Evolutionary conservation across 768 basidiomycete genomes (phyloP), one percentile per base, ranked within the genome.

Genomic region (Cystofilobasidium macerans): DNA sequence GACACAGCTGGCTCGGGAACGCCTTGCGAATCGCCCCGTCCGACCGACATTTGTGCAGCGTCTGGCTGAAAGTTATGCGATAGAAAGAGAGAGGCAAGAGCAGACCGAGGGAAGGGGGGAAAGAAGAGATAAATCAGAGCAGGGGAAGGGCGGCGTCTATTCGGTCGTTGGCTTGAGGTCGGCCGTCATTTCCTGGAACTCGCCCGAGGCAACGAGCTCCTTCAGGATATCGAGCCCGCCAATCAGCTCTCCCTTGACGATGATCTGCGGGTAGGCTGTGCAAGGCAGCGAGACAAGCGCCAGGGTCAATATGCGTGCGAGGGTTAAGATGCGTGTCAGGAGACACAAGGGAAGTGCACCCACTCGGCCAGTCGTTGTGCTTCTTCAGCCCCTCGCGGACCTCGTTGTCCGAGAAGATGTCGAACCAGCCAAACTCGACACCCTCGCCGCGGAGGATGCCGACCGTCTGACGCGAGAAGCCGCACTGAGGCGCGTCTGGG

Each of bases 181-280:
- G 47, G 53, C 64, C 45, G 75, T 32, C 28, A 79, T 35, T 57
- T 87, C 83, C 61, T 79, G 74, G 65, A 93, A 82, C 77, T 95
- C 92, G 26, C 86, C 89, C 66, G 73, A 85, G 36, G 86, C 82
- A 18, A 82, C 82, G 87, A 93, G 87, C 78, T 97, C 94, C 75
- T 84, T 82, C 28, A 93, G 82, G 60, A 98, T 85, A 74, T 99
- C 94, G 60, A 98, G 77, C 5, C 94, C 94, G n/a, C 94, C 94
- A 20, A 95, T 85, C 22, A 99, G 81, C 75, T 97, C 90, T 26
- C 95, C 93, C 3, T 88, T 84, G 59, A 91, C 79, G 69, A 92
- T 86, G 26, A 94, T 79, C 73, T 90, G 88, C 3, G 88, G 88
- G 78, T 82, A 89, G 4, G 88, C 67, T 68, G 48, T 18, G 28